Evolutionary conservation across 805 yeast species (phyloP), one percentile per base, ranked within the genome.

Genomic region (Jamesozyma spencerorum): DNA sequence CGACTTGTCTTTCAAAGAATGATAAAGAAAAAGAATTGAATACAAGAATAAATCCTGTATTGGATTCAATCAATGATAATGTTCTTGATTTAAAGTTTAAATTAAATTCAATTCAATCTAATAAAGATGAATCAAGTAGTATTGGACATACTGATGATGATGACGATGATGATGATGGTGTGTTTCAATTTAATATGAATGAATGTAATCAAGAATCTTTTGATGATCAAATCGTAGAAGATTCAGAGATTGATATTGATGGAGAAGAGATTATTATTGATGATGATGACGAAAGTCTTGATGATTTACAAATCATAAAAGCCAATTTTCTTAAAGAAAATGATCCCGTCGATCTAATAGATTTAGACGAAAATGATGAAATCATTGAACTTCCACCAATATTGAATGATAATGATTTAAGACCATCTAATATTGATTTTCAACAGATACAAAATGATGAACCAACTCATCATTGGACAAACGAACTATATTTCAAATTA

Each of bases 401-500:
- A 19, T 12, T 34, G 18, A 17, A 35, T 5, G 41, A 42, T 20
- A 35, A 39, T 15, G 42, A 39, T 35, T 27, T 39, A 5, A 7
- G 31, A n/a, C 15, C 15, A 28, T 28, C 15, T 5, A 13, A 24
- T 18, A 18, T 19, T 10, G 26, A 18, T 5, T 32, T 32, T 12
- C 14, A 28, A 28, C 31, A 28, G 14, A 5, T 10, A 34, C 11
- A 13, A 22, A 31, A 22, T 2, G 5, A 22, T n/a, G 26, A 37
- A 18, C 14, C 13, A 3, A 6, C 3, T 14, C 48, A 57, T 43
- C 63, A 63, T 2, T 90, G 94, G 81, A 72, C 92, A 1, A 54
- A 64, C 2, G 97, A 88, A 41, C 80, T 85, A 0, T 69, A 72
- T 51, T 58, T 60, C 2, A 73, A 75, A 10, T 65, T 92, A 26